Percentiles rank a stretch among this genome's conserved stretches.
Conservation (phyloP, 2,329 filamentous ascomycete species). For the Talaromyces piceae region DNA sequence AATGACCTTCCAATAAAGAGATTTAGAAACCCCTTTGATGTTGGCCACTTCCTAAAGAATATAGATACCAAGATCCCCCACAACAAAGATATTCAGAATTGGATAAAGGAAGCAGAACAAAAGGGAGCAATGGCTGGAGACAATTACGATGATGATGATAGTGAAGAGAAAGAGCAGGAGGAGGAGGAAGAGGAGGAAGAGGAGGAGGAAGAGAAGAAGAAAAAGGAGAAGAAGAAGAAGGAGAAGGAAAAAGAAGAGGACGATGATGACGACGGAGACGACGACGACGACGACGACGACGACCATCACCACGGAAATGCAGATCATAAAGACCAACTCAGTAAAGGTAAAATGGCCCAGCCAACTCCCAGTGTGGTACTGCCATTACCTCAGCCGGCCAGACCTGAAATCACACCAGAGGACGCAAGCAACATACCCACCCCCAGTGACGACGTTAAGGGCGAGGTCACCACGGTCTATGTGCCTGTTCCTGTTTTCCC, state of each 20-base stretch:
- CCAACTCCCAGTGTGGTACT: not conserved
- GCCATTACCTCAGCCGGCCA: not conserved
- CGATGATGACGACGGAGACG: not conserved
- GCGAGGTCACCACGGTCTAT: not conserved
- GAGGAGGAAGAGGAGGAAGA: not conserved
- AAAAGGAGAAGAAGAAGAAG: not conserved
- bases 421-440: not conserved
- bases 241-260: slow-evolving; percentile 1
- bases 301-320: not conserved
- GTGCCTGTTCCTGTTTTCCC: slow-evolving; percentile 2
- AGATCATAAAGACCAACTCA: not conserved
- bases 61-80: slow-evolving; percentile 9
- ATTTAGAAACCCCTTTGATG: slow-evolving; percentile 9
- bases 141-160: not conserved
- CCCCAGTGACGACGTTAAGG: not conserved
- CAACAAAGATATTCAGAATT: slow-evolving; percentile 8
- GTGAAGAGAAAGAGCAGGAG: not conserved
- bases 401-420: not conserved
- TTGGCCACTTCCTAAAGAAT: slow-evolving; percentile 2
- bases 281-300: not conserved
- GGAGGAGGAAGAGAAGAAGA: not conserved
- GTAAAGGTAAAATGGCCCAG: not conserved
- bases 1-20: slow-evolving; percentile 2
- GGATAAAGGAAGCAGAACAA: slow-evolving; percentile 2
- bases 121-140: slow-evolving; percentile 8